These are phyloP conservation scores for Carex arenaria DNA, from an alignment of 202 grass and related monocot genomes.

Conservation along the genomic window DNA sequence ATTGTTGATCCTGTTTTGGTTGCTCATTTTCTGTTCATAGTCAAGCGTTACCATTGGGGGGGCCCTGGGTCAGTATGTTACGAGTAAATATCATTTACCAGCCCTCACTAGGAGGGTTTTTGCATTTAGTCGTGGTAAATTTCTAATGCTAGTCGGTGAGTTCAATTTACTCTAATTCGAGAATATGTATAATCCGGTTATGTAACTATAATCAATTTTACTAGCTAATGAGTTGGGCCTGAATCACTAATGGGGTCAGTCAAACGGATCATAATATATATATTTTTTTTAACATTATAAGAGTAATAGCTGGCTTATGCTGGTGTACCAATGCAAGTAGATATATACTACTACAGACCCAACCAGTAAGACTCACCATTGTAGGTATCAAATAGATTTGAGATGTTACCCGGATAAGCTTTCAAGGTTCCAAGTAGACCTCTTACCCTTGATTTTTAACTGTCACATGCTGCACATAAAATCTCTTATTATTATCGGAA, in stretches of 20 bases:
- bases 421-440: neutral
- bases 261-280: neutral
- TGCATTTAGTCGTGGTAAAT: constrained; percentile 15
- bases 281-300: neutral
- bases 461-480: too few species aligned
- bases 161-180: constrained; percentile 13
- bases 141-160: constrained; percentile 13
- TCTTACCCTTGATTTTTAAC: neutral
- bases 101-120: constrained; percentile 24
- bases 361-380: neutral
- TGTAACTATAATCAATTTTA: constrained; percentile 15
- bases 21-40: constrained; percentile 7
- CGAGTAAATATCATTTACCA: constrained; percentile 25
- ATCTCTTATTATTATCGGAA: too few species aligned
- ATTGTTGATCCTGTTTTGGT: neutral
- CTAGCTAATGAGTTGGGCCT: neutral
- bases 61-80: neutral
- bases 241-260: neutral
- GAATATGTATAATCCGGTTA: constrained; percentile 18
- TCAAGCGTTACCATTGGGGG: neutral
- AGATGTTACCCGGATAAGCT: neutral
- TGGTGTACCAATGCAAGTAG: neutral
- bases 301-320: neutral
- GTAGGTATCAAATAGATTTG: neutral
- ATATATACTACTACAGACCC: neutral